Conservation (phyloP, 176 grass and related monocot species). For the Cenchrus americanus region DNA sequence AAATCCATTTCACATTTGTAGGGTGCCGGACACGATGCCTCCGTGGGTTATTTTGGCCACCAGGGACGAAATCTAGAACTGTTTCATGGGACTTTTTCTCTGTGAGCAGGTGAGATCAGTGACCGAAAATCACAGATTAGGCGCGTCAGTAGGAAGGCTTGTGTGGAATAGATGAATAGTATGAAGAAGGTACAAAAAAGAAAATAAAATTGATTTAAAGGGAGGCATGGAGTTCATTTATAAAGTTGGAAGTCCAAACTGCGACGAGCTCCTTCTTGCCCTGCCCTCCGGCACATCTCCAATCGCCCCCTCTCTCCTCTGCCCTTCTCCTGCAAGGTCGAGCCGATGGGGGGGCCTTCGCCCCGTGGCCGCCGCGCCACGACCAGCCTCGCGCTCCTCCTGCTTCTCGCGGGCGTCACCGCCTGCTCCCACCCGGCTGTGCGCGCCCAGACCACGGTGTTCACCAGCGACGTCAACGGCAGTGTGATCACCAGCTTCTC, state of each 20-base stretch:
- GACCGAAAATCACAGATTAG: background rate
- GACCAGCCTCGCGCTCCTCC: constrained; percentile 31
- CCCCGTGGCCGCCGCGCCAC: constrained; percentile 7
- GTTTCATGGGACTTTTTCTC: background rate
- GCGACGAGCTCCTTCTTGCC: background rate
- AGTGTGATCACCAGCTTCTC: constrained; percentile 29
- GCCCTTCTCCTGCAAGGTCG: background rate
- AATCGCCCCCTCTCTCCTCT: background rate
- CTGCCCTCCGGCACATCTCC: background rate
- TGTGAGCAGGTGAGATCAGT: background rate
- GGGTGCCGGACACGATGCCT: background rate
- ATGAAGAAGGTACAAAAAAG: too few species aligned
- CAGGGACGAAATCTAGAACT: too few species aligned
- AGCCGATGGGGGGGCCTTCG: constrained; percentile 23
- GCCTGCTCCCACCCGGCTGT: constrained; percentile 24
- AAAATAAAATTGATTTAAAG: background rate
- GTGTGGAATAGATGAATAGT: background rate
- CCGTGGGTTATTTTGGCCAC: too few species aligned
- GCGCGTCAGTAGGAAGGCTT: background rate
- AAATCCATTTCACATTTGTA: background rate
- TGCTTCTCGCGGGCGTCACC: constrained; percentile 29
- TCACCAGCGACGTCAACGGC: constrained; percentile 20
- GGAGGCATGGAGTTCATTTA: background rate
- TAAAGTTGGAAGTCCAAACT: background rate
- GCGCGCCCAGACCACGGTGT: constrained; percentile 27